Conservation (phyloP, 257 asterid species). For the Mentha longifolia region DNA sequence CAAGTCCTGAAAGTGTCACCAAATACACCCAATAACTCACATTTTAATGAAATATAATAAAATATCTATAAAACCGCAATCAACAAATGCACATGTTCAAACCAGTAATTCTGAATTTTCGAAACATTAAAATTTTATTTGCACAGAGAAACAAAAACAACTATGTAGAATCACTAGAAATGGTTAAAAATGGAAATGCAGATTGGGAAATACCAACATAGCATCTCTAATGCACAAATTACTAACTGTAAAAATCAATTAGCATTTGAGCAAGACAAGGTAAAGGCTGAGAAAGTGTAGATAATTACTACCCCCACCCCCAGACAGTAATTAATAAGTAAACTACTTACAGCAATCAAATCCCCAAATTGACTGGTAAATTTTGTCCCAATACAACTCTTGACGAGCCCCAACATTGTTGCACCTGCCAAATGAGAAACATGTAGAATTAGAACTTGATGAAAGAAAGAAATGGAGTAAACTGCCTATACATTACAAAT, state of each 20-base stretch:
- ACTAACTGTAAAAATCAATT: neutral
- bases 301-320: neutral
- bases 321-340: conserved; percentile 1
- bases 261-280: neutral
- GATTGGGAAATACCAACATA: neutral
- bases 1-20: conserved; percentile 65
- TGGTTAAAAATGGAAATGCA: neutral
- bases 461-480: conserved; percentile 20
- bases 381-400: conserved; percentile 96
- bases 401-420: conserved; percentile 82
- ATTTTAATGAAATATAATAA: neutral
- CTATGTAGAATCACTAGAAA: neutral
- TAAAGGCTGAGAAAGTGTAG: neutral
- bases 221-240: neutral
- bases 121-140: neutral
- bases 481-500: neutral
- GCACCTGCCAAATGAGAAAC: conserved; percentile 60
- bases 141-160: neutral
- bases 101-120: neutral
- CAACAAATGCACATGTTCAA: neutral
- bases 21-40: conserved; percentile 17
- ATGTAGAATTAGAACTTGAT: conserved; percentile 22
- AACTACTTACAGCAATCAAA: conserved; percentile 81
- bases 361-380: conserved; percentile 96
- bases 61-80: neutral